phyloP scores from a whole-genome alignment of 1,284 basidiomycete genomes.

The Moesziomyces antarcticus region DNA sequence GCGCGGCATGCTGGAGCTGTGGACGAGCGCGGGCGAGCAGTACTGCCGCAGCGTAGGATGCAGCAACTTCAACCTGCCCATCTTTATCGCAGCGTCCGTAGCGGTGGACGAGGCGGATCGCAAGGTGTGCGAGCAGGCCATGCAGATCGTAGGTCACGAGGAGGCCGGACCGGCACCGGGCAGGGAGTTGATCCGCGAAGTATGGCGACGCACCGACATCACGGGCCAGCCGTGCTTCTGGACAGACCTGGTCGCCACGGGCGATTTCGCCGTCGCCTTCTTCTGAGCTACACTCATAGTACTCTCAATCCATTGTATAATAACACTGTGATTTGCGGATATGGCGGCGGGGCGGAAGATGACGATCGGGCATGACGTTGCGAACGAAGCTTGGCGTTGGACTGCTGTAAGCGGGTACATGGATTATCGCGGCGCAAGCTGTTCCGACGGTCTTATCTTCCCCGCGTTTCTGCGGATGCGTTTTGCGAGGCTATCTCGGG shows the following conservation, averaged over 20 bases:
- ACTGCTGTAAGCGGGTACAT: background rate
- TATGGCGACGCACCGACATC: constrained; percentile 36
- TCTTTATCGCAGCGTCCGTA: constrained; percentile 24
- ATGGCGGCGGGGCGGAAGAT: background rate
- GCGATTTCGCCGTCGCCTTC: constrained; percentile 33
- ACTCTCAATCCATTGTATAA: background rate
- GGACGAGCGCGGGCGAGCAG: constrained; percentile 29
- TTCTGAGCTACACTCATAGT: constrained; percentile 8
- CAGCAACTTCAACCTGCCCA: constrained; percentile 39
- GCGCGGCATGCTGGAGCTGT: constrained; percentile 25
- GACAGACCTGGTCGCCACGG: constrained; percentile 27
- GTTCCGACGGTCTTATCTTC: constrained; percentile 23
- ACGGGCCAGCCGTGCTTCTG: constrained; percentile 32
- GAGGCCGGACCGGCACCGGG: constrained; percentile 31
- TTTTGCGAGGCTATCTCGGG: no score
- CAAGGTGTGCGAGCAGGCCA: constrained; percentile 29
- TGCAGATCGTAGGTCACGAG: constrained; percentile 41
- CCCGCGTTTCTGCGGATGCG: constrained; percentile 3
- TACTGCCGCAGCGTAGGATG: constrained; percentile 38
- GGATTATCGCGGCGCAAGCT: background rate
- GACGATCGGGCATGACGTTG: background rate
- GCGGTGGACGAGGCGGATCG: constrained; percentile 30
- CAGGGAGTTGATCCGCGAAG: constrained; percentile 25
- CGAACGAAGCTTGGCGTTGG: background rate
- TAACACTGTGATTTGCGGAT: background rate